Percentiles rank a stretch among this genome's conserved stretches.
Evolutionary conservation across 2,329 filamentous ascomycete genomes (phyloP).

Genomic region (Dothideomycetes sp.): DNA sequence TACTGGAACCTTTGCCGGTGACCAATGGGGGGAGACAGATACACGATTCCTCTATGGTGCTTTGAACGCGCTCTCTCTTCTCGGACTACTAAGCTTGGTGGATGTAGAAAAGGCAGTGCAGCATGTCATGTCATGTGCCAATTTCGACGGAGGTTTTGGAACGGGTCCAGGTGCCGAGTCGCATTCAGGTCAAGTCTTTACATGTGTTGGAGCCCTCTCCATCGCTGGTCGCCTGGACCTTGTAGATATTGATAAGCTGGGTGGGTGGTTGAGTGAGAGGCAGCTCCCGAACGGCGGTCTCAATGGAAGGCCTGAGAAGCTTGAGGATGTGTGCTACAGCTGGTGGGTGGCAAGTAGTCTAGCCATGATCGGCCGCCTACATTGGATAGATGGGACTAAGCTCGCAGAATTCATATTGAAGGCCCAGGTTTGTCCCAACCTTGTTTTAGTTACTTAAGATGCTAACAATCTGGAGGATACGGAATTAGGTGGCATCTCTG

Average conservation of each 20-base stretch:
- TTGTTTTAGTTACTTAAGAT: slow-evolving; percentile 18
- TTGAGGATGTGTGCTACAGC: slow-evolving; percentile 95
- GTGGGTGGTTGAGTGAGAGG: slow-evolving; percentile 84
- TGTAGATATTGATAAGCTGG: slow-evolving; percentile 68
- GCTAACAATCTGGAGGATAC: slow-evolving; percentile 44
- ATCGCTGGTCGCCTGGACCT: slow-evolving; percentile 76
- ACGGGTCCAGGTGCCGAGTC: slow-evolving; percentile 84
- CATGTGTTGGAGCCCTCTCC: slow-evolving; percentile 75
- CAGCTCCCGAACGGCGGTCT: slow-evolving; percentile 79
- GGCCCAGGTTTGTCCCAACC: slow-evolving; percentile 48
- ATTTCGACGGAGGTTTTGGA: slow-evolving; percentile 92
- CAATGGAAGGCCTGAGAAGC: slow-evolving; percentile 90
- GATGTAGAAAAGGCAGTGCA: slow-evolving; percentile 70
- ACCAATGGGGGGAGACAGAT: slow-evolving; percentile 94
- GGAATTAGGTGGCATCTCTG: slow-evolving; percentile 74
- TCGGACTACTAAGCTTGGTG: slow-evolving; percentile 61
- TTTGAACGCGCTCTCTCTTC: slow-evolving; percentile 77
- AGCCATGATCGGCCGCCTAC: slow-evolving; percentile 73
- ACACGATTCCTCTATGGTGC: slow-evolving; percentile 89
- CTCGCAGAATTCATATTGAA: slow-evolving; percentile 72
- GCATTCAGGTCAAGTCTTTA: slow-evolving; percentile 91
- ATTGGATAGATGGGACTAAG: slow-evolving; percentile 85
- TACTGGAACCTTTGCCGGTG: slow-evolving; percentile 81
- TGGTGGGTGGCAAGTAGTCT: slow-evolving; percentile 97
- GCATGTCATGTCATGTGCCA: slow-evolving; percentile 72